phyloP scores from a whole-genome alignment of 2,329 filamentous ascomycete species.

The Polytolypa hystricis region DNA sequence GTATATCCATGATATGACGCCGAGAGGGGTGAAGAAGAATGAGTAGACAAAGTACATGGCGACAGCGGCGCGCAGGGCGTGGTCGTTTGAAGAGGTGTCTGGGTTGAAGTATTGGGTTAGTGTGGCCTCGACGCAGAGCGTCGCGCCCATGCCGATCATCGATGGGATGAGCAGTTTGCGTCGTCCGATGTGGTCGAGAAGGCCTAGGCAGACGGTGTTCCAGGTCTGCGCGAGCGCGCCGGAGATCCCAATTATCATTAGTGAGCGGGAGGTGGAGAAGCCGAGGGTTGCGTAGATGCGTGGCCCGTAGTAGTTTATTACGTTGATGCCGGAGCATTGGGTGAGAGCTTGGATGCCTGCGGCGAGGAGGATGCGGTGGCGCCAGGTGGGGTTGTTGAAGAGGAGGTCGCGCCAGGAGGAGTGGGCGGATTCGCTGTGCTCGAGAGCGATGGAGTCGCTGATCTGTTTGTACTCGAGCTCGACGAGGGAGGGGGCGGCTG shows the following conservation, averaged over 20 bases:
- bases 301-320: conserved; percentile 35
- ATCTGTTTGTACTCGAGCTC: conserved; percentile 35
- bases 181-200: conserved; percentile 38
- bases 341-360: conserved; percentile 40
- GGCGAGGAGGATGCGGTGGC: conserved; percentile 37
- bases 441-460: conserved; percentile 27
- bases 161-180: conserved; percentile 39
- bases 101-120: conserved; percentile 28
- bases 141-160: conserved; percentile 32
- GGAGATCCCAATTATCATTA: conserved; percentile 43
- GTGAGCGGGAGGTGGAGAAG: conserved; percentile 33
- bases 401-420: conserved; percentile 34
- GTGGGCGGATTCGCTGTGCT: conserved; percentile 24
- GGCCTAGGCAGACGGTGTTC: conserved; percentile 36
- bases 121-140: conserved; percentile 31
- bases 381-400: conserved; percentile 33
- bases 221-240: conserved; percentile 40
- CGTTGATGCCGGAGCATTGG: conserved; percentile 38
- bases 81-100: conserved; percentile 18
- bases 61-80: conserved; percentile 34
- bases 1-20: conserved; percentile 39
- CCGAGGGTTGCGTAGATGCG: conserved; percentile 36
- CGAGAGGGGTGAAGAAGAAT: conserved; percentile 34
- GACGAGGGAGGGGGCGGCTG: conserved; percentile 14
- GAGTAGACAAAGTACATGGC: conserved; percentile 40